These are phyloP conservation scores for Diaporthe eres DNA, from an alignment of 2,329 filamentous ascomycete species.

Conservation along the genomic window DNA sequence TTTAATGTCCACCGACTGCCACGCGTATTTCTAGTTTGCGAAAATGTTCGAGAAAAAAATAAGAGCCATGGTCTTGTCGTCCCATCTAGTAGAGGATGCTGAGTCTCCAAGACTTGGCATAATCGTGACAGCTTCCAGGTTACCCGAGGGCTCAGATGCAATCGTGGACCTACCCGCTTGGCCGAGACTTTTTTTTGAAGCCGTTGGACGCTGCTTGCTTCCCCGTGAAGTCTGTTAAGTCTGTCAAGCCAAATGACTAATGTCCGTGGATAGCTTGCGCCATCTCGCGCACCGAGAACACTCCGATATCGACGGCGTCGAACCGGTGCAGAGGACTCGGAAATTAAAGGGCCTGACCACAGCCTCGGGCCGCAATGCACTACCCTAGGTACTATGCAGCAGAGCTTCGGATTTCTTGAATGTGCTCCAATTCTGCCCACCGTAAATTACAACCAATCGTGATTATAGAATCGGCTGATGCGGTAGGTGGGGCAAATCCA, in stretches of 20 bases:
- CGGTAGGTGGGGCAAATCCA: background rate
- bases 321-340: slow-evolving; percentile 20
- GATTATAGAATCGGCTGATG: slow-evolving; percentile 9
- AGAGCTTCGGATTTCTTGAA: background rate
- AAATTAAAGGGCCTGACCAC: slow-evolving; percentile 28
- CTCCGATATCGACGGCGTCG: slow-evolving; percentile 3
- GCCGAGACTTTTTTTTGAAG: background rate
- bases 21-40: background rate
- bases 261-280: background rate
- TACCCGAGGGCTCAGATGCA: background rate
- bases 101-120: slow-evolving; percentile 2
- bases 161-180: background rate
- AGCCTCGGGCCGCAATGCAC: slow-evolving; percentile 33
- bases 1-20: background rate
- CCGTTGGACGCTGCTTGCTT: background rate
- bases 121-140: background rate
- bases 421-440: slow-evolving; percentile 12
- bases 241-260: background rate
- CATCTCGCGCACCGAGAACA: background rate
- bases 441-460: slow-evolving; percentile 2
- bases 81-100: background rate
- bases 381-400: background rate
- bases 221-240: background rate
- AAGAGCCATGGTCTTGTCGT: slow-evolving; percentile 3
- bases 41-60: background rate